These are phyloP conservation scores for Schizochytrium sp. DNA, from an alignment of 108 stramenopile genomes.

Conservation along the genomic window DNA sequence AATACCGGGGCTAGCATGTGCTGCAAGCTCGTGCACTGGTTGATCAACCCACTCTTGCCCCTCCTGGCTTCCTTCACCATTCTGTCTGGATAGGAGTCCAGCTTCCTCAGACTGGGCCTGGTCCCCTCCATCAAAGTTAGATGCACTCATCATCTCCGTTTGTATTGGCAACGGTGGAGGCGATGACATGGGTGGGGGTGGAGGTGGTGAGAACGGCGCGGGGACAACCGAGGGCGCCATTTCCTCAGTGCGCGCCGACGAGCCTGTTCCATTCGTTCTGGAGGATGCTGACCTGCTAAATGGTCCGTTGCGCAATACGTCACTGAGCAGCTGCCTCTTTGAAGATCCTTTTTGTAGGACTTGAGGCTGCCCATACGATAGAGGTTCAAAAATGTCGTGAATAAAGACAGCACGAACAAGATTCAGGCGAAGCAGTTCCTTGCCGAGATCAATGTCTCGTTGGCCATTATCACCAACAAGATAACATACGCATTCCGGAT, in stretches of 20 bases:
- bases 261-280: background rate
- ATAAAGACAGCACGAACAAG: conserved; percentile 58
- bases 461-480: conserved; percentile 55
- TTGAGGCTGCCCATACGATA: conserved; percentile 19
- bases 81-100: too few relatives aligned
- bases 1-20: background rate
- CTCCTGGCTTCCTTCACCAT: too few relatives aligned
- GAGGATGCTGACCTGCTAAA: background rate
- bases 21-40: conserved; percentile 3
- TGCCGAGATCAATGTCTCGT: conserved; percentile 56
- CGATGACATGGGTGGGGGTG: too few relatives aligned
- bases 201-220: too few relatives aligned
- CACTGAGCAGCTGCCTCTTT: background rate
- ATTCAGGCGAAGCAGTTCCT: conserved; percentile 11
- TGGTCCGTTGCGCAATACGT: background rate
- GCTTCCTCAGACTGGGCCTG: too few relatives aligned
- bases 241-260: background rate
- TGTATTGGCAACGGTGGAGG: too few relatives aligned
- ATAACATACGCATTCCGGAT: conserved; percentile 45
- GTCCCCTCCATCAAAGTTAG: too few relatives aligned
- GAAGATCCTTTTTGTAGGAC: background rate
- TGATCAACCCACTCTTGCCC: background rate
- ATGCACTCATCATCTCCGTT: too few relatives aligned
- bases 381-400: conserved; percentile 55
- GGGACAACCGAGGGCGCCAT: background rate